These are phyloP conservation scores for Starmerella riodocensis DNA, from an alignment of 805 yeast genomes.

Conservation along the genomic window DNA sequence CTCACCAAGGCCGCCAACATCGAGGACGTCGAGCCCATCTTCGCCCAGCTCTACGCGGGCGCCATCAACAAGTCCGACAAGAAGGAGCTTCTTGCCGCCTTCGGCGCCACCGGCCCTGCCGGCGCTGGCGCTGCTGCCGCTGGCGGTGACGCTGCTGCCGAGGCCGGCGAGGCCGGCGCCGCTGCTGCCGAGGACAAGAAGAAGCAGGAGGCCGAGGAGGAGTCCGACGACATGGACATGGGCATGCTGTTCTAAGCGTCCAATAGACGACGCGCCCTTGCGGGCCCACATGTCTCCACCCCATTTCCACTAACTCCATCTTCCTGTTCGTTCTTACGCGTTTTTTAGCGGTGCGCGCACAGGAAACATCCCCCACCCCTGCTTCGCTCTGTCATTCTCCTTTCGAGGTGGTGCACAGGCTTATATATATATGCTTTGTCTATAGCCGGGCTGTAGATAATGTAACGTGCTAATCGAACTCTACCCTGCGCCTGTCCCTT, in stretches of 20 bases:
- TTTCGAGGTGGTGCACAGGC: too few relatives aligned
- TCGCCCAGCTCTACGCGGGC: slow-evolving; percentile 82
- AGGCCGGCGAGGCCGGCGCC: slow-evolving; percentile 41
- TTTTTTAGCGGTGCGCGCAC: too few relatives aligned
- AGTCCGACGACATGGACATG: slow-evolving; percentile 63
- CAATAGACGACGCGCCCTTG: background rate
- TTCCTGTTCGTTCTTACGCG: too few relatives aligned
- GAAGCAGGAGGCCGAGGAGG: slow-evolving; percentile 39
- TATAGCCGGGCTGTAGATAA: slow-evolving; percentile 10
- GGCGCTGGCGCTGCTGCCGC: slow-evolving; percentile 51
- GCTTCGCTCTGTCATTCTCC: too few relatives aligned
- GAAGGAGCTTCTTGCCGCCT: slow-evolving; percentile 60
- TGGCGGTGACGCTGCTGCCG: slow-evolving; percentile 51
- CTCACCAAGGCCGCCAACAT: slow-evolving; percentile 75
- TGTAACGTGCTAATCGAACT: slow-evolving; percentile 1
- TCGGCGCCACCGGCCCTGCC: slow-evolving; percentile 53
- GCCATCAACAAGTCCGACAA: slow-evolving; percentile 75
- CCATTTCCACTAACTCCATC: too few relatives aligned
- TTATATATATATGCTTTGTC: background rate
- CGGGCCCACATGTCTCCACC: too few relatives aligned
- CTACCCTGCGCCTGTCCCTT: too few relatives aligned
- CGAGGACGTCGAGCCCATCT: slow-evolving; percentile 40
- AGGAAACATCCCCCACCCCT: too few relatives aligned
- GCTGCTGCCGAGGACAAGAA: slow-evolving; percentile 43
- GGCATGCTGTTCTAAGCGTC: slow-evolving; percentile 70